Evolutionary conservation across 1,284 basidiomycete genomes (phyloP).

Genomic region (Wallemia hederae): DNA sequence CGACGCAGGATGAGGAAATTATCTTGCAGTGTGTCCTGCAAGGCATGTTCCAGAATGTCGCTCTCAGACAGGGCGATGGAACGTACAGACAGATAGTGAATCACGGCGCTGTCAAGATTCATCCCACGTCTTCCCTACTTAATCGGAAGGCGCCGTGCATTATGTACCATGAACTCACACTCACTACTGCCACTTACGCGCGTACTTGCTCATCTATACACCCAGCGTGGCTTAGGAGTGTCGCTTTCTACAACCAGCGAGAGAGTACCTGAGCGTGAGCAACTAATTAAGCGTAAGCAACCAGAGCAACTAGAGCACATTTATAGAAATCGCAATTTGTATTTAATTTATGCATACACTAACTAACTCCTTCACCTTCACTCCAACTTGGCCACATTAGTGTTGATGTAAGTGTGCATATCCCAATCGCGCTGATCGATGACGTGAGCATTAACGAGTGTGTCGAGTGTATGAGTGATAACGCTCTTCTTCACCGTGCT

Average conservation of each 20-base stretch:
- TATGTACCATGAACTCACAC: conserved; percentile 68
- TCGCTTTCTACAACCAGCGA: neutral
- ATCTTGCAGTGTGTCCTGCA: conserved; percentile 22
- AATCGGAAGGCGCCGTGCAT: conserved; percentile 56
- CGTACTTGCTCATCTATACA: conserved; percentile 54
- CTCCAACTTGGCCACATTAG: conserved; percentile 21
- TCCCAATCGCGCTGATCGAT: conserved; percentile 31
- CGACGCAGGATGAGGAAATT: conserved; percentile 11
- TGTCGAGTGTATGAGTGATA: conserved; percentile 36
- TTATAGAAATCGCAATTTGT: neutral
- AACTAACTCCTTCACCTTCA: conserved; percentile 12
- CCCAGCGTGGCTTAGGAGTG: conserved; percentile 23
- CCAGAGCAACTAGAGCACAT: neutral
- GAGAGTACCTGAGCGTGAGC: too few species aligned
- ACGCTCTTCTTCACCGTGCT: conserved; percentile 30
- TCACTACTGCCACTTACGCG: conserved; percentile 59
- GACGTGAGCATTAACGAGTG: conserved; percentile 44
- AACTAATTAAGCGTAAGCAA: too few species aligned
- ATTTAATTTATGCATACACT: conserved; percentile 2
- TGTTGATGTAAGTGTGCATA: conserved; percentile 31
- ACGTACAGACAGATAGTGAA: conserved; percentile 53
- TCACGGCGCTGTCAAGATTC: conserved; percentile 58
- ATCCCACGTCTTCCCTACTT: conserved; percentile 48
- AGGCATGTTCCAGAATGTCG: conserved; percentile 53
- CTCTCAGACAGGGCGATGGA: conserved; percentile 48